Evolutionary conservation across 202 grass and related monocot genomes (phyloP).

Genomic region (Musa balbisiana): DNA sequence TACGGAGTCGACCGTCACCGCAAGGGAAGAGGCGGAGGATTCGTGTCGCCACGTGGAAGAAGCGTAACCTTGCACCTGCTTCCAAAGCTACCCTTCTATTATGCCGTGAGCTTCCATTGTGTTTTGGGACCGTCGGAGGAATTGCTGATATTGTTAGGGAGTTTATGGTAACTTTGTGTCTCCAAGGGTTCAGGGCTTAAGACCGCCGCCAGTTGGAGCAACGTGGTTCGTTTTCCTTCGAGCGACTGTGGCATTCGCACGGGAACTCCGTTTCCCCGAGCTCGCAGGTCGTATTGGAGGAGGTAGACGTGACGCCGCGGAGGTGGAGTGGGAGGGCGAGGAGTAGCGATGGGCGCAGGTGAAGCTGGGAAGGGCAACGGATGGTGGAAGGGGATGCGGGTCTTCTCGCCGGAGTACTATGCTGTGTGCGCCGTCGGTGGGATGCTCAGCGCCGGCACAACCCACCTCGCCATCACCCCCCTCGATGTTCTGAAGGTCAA

Average conservation of each 20-base stretch:
- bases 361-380: constrained; percentile 5
- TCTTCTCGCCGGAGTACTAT: constrained; percentile 94
- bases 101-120: fast-evolving
- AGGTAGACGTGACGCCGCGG: background rate
- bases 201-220: background rate
- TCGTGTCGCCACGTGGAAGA: background rate
- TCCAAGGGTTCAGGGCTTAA: constrained; percentile 29
- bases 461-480: constrained; percentile 91
- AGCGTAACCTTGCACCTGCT: background rate
- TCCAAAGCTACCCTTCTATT: background rate
- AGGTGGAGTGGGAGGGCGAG: background rate
- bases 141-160: background rate
- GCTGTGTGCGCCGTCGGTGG: constrained; percentile 72
- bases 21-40: background rate
- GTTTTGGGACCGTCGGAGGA: background rate
- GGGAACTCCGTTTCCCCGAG: too few species aligned
- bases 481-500: constrained; percentile 96
- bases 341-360: constrained; percentile 8
- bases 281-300: background rate
- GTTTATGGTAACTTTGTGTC: constrained; percentile 12
- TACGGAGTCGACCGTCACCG: too few species aligned
- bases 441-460: constrained; percentile 79
- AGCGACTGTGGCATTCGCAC: background rate
- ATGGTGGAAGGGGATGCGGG: constrained; percentile 32
- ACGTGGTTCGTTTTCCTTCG: constrained; percentile 13